Evolutionary conservation across 257 asterid genomes (phyloP).

Genomic region (Haberlea rhodopensis): DNA sequence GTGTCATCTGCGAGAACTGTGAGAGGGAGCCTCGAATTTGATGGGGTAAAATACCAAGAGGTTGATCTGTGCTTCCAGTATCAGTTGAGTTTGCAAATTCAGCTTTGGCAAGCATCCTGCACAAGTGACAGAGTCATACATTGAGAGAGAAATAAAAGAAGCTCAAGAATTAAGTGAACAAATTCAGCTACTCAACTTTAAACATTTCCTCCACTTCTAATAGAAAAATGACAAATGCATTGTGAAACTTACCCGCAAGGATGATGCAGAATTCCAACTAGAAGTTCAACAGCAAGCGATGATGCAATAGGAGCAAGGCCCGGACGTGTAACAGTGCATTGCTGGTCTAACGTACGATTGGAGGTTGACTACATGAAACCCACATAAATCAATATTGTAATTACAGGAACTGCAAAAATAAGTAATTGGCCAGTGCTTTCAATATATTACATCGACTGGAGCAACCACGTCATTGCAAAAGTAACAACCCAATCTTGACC

Average conservation of each 20-base stretch:
- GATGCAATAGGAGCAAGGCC: constrained; percentile 99
- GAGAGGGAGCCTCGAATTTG: constrained; percentile 90
- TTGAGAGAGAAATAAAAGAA: background rate
- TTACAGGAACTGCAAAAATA: constrained; percentile 1
- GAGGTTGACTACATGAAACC: constrained; percentile 65
- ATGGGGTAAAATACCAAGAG: constrained; percentile 93
- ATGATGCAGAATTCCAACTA: constrained; percentile 87
- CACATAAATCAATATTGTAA: constrained; percentile 11
- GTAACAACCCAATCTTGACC: constrained; percentile 84
- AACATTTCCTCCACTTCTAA: background rate
- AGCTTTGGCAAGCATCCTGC: constrained; percentile 73
- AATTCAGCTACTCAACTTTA: constrained; percentile 5
- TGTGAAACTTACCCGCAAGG: constrained; percentile 60
- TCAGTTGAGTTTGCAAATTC: constrained; percentile 63
- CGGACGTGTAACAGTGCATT: constrained; percentile 98
- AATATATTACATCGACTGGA: constrained; percentile 73
- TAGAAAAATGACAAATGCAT: background rate
- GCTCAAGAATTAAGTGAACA: background rate
- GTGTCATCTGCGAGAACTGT: constrained; percentile 88
- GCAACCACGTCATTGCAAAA: constrained; percentile 96
- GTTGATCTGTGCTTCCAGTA: constrained; percentile 48
- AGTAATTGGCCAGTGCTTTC: constrained; percentile 5
- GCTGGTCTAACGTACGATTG: constrained; percentile 96
- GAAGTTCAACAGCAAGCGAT: constrained; percentile 88
- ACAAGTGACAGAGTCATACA: constrained; percentile 12